Evolutionary conservation across 2,329 filamentous ascomycete genomes (phyloP), one percentile per base, ranked within the genome.

Genomic region (Alternaria rosae): DNA sequence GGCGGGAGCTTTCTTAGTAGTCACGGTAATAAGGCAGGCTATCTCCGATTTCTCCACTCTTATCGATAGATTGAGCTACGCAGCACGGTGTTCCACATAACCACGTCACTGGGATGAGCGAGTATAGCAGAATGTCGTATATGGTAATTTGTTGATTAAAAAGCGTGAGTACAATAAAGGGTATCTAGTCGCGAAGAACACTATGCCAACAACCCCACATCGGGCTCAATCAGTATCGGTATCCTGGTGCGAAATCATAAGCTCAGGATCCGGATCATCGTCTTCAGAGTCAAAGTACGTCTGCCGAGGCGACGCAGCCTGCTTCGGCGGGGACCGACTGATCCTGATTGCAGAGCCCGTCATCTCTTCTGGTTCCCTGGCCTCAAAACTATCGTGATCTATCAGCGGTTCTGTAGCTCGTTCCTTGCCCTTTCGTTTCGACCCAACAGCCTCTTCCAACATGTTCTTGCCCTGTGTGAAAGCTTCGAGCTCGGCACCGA

Each of bases 401-500:
- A 76, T 59, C 4, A 76, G 56, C 17, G 57, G 59, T 20, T 69
- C 64, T 30, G 52, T 61, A 30, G 65, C 68, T 45, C 73, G 76
- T 35, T 69, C 71, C 48, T 77, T 77, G 11, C 70, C 71, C 58
- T 76, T 76, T 17, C 60, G 62, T 50, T 63, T 69, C 32, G 68
- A 38, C 6, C 75, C 74, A 10, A 83, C 68, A 11, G 78, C 74
- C 11, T 78, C 73, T 41, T 81, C 73, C n/a, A 92, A 79, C 43
- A 92, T 82, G 4, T 82, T 77, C 67, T 85, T 84, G 1, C 88
- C 89, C 70, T 89, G 86, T 30, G 80, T 81, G 62, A 92, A 89
- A 3, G 89, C 89, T 61, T 90, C 88, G 2, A 91, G 73, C 75
- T 92, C 92, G 0, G 92, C 91, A 0, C 91, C 90, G 32, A 94